Evolutionary conservation across 2,329 filamentous ascomycete species (phyloP).

Genomic region (Botrytis tulipae): DNA sequence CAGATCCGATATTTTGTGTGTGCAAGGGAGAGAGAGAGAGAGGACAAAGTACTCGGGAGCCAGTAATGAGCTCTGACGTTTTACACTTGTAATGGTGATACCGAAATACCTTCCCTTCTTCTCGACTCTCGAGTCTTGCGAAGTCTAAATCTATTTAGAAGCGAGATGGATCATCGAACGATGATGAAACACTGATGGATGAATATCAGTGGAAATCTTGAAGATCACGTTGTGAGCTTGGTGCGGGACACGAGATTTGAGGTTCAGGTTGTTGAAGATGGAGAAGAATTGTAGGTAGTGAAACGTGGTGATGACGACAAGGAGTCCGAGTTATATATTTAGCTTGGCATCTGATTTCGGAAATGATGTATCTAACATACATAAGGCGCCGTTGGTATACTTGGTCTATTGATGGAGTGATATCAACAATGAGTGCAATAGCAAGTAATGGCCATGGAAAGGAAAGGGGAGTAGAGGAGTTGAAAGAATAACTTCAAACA

Average conservation of each 20-base stretch:
- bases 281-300: background rate
- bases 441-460: too few species aligned
- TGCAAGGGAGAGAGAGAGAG: too few species aligned
- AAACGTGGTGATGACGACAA: background rate
- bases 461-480: background rate
- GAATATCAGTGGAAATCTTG: background rate
- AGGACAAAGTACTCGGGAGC: background rate
- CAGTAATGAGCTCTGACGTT: constrained; percentile 12
- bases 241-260: background rate
- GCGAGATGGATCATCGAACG: background rate
- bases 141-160: background rate
- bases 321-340: background rate
- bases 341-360: background rate
- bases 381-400: background rate
- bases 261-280: background rate
- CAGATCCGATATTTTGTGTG: background rate
- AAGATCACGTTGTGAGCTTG: background rate
- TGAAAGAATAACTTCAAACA: too few species aligned
- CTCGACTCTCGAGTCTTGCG: background rate
- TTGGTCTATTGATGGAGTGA: background rate
- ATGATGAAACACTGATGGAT: background rate
- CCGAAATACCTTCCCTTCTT: background rate
- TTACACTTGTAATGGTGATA: constrained; percentile 7
- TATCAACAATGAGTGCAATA: background rate
- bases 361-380: background rate